Evolutionary conservation across 2,329 filamentous ascomycete genomes (phyloP).

Genomic region (Zalaria obscura): DNA sequence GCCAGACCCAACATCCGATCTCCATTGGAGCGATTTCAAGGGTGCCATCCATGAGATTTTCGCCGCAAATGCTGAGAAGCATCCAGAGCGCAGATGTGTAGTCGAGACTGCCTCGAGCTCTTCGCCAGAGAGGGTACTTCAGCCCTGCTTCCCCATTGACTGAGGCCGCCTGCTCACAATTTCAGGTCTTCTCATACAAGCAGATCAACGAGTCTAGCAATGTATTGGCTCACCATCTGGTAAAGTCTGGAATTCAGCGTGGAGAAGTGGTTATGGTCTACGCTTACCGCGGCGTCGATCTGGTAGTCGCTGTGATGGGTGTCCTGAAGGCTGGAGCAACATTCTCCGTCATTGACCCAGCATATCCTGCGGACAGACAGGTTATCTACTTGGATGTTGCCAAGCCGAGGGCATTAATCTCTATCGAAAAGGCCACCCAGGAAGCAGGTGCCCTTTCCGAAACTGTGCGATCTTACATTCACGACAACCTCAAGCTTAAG

Average conservation of each 20-base stretch:
- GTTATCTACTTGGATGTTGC: conserved; percentile 74
- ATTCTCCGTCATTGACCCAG: conserved; percentile 59
- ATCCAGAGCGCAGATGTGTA: conserved; percentile 56
- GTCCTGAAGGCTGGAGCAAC: conserved; percentile 43
- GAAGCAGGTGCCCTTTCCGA: conserved; percentile 51
- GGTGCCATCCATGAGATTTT: conserved; percentile 62
- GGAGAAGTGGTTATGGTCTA: conserved; percentile 93
- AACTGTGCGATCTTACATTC: conserved; percentile 53
- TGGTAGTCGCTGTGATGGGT: conserved; percentile 72
- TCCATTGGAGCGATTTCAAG: conserved; percentile 51
- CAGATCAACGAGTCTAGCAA: conserved; percentile 82
- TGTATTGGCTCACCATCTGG: conserved; percentile 63
- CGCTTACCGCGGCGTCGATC: conserved; percentile 66
- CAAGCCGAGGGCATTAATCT: conserved; percentile 55
- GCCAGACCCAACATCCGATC: conserved; percentile 53
- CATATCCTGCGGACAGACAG: conserved; percentile 68
- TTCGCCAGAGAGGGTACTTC: conserved; percentile 14
- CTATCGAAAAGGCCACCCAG: conserved; percentile 56
- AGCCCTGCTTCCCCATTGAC: not conserved
- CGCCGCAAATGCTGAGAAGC: conserved; percentile 46
- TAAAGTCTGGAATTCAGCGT: conserved; percentile 54
- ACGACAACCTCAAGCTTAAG: conserved; percentile 56
- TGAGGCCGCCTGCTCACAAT: not conserved
- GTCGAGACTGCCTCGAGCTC: conserved; percentile 46
- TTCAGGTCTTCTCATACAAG: conserved; percentile 55